phyloP scores from a whole-genome alignment of 768 basidiomycete species.

The Aureoboletus auriporus region DNA sequence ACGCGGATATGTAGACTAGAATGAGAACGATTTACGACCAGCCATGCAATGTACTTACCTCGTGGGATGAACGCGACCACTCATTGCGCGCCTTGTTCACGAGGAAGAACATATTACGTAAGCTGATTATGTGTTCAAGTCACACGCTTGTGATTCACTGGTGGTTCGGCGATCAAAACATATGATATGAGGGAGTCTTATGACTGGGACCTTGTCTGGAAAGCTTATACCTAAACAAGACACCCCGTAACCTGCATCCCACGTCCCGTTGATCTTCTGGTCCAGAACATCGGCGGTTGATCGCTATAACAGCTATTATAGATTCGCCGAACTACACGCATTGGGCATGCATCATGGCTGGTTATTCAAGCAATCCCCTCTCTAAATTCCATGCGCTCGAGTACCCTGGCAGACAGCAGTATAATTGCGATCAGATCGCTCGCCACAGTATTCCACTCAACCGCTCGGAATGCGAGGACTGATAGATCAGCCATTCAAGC shows the following conservation, averaged over 20 bases:
- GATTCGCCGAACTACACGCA: constrained; percentile 17
- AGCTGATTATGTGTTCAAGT: background rate
- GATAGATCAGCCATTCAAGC: constrained; percentile 20
- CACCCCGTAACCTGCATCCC: background rate
- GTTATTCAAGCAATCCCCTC: constrained; percentile 13
- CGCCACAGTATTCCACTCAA: constrained; percentile 2
- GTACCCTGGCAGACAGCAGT: constrained; percentile 7
- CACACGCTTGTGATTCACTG: no score
- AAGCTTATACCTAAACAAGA: constrained; percentile 1
- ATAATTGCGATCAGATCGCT: constrained; percentile 26
- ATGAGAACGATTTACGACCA: no score
- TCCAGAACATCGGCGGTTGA: constrained; percentile 14
- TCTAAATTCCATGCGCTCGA: constrained; percentile 4
- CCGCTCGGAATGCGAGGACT: constrained; percentile 16
- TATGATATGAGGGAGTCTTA: no score
- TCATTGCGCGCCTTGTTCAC: no score
- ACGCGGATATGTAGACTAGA: no score
- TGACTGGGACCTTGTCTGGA: background rate
- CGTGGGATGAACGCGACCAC: no score
- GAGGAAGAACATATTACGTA: constrained; percentile 11
- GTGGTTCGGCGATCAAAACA: no score
- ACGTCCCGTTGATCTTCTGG: constrained; percentile 12
- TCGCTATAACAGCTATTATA: constrained; percentile 11
- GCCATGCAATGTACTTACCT: no score
- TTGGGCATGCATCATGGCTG: constrained; percentile 5